Evolutionary conservation across 1,284 basidiomycete genomes (phyloP), one percentile per base, ranked within the genome.

Genomic region (Exsudoporus floridanus): DNA sequence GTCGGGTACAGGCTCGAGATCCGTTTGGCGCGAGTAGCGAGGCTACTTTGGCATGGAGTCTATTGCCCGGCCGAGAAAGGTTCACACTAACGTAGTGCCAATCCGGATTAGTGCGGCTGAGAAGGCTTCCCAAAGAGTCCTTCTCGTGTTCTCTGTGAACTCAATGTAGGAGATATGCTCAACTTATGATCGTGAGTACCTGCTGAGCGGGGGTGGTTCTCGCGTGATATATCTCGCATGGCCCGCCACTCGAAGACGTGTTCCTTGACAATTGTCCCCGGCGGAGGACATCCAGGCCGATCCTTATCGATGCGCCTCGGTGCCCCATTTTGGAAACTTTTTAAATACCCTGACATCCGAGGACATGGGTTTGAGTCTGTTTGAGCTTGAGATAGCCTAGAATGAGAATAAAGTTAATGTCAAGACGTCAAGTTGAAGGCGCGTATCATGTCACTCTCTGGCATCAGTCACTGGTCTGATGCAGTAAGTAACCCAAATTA

Each of bases 301-400:
- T 54, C 53, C 58, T 68, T 67, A 72, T 68, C 70, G 70, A 70
- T 71, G 55, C 50, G 38, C 58, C 59, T 66, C 62, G 54, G 53
- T 45, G 33, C 14, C 56, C 42, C 23, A 3, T 54, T 70, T 56
- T 28, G 46, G 55, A 43, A 55, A 38, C 1, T 14, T 21, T 25
- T 27, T 27, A 19, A 21, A 6, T 39, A 21, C 19, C 23, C 31
- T 45, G 51, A 60, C 50, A 34, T 65, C 65, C 65, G 63, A 67
- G 65, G 63, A 62, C 59, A 64, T 53, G 8, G 25, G 53, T 54
- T 47, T 44, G 49, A 40, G 40, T 33, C 38, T 23, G 52, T 55
- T 46, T 46, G 47, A 41, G 40, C 33, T 48, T 18, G 51, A 39
- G 40, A 18, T n/a, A n/a, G n/a, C n/a, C 45, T 41, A 25, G 46